Percentiles rank a stretch among this genome's conserved stretches.
Evolutionary conservation across 2,329 filamentous ascomycete genomes (phyloP).

Genomic region (Fusarium dlaminii): DNA sequence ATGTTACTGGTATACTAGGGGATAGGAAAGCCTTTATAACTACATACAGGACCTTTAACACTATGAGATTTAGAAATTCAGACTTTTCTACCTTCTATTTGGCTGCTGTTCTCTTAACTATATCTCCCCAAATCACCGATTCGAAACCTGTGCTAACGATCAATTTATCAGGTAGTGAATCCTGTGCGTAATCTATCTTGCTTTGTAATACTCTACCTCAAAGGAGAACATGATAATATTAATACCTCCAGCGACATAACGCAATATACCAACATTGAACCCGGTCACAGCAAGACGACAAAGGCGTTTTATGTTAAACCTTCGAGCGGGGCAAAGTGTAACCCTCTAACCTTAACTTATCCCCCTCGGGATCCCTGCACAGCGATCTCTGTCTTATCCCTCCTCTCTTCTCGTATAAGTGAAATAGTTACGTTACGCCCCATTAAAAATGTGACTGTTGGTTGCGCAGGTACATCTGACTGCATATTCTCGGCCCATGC

Average conservation of each 20-base stretch:
- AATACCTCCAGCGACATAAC: no score
- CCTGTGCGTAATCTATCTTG: no score
- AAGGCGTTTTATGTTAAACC: not conserved
- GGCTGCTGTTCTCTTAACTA: no score
- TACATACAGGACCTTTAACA: not conserved
- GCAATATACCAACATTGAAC: no score
- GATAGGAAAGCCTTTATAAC: not conserved
- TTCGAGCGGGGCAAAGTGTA: not conserved
- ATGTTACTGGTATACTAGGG: not conserved
- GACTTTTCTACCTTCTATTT: not conserved
- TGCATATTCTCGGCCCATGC: not conserved
- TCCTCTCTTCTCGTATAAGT: not conserved
- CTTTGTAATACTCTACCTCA: no score
- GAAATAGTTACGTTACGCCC: not conserved
- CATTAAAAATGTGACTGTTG: not conserved
- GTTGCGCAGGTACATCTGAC: not conserved
- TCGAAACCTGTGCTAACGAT: no score
- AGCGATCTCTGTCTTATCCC: not conserved
- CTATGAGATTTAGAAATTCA: not conserved
- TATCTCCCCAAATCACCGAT: no score
- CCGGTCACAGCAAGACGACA: rapidly evolving
- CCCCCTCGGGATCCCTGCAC: not conserved
- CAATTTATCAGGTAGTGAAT: no score
- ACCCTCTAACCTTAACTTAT: not conserved
- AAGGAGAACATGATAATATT: no score